A percentile compares a stretch with the other conserved stretches of the same genome.
Conservation (phyloP, 2,329 filamentous ascomycete species). For the Ophiostoma piceae region DNA sequence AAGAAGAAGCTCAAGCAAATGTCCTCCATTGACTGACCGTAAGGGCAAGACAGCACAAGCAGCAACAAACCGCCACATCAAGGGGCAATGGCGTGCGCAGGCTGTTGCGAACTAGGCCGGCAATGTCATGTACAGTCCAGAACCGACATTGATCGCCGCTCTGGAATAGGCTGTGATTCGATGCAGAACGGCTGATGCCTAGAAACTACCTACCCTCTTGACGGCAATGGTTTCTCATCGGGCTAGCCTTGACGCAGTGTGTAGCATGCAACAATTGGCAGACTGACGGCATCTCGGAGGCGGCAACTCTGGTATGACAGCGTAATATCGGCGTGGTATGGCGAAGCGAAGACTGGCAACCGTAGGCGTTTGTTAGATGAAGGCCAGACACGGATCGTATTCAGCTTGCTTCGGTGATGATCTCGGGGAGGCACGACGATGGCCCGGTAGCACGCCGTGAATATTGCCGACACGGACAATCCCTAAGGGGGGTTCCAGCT, state of each 20-base stretch:
- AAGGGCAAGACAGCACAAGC: neutral
- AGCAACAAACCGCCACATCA: neutral
- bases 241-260: neutral
- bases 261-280: neutral
- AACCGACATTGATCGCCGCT: neutral
- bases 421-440: neutral
- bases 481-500: neutral
- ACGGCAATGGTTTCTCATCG: neutral
- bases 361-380: neutral
- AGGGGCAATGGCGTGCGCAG: constrained; percentile 3
- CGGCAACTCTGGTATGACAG: neutral
- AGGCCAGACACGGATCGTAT: neutral
- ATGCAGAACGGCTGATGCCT: neutral
- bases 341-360: neutral
- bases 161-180: neutral
- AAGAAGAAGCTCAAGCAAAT: neutral
- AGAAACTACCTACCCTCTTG: neutral
- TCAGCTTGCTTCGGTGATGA: neutral
- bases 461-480: neutral
- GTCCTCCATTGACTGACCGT: neutral
- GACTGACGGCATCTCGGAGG: neutral
- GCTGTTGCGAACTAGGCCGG: neutral
- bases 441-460: neutral
- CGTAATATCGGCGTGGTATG: neutral
- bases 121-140: neutral